Conservation (phyloP, 306 rosid genomes). For the Hippophae tibetana region DNA sequence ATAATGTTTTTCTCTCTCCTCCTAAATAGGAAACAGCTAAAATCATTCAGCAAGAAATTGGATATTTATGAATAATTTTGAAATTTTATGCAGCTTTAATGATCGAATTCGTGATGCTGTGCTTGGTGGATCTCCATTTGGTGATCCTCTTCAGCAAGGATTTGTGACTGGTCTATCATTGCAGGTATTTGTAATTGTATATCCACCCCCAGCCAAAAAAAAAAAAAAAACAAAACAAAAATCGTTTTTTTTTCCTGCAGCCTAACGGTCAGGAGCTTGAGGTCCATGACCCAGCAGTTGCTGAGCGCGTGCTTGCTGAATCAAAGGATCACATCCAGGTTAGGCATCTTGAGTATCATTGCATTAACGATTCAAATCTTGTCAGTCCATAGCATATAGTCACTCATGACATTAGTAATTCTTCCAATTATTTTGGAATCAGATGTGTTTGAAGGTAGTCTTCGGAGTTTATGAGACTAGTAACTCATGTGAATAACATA, state of each 20-base stretch:
- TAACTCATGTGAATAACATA: too few species aligned
- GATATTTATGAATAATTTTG: slow-evolving; percentile 15
- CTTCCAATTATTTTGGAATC: too few species aligned
- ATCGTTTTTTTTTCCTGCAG: slow-evolving; percentile 35
- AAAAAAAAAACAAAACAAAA: too few species aligned
- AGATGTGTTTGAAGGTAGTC: too few species aligned
- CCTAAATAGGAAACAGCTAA: too few species aligned
- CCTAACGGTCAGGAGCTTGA: slow-evolving; percentile 60
- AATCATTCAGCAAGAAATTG: too few species aligned
- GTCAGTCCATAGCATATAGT: too few species aligned
- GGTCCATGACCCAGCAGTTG: slow-evolving; percentile 49
- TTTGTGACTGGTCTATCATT: slow-evolving; percentile 74
- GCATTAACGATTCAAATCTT: neutral
- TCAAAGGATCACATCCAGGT: slow-evolving; percentile 95
- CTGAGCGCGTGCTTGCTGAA: slow-evolving; percentile 49
- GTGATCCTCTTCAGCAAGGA: slow-evolving; percentile 95
- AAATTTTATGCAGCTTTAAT: slow-evolving; percentile 51
- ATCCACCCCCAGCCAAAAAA: too few species aligned
- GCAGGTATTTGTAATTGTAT: slow-evolving; percentile 36
- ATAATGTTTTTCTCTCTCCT: too few species aligned
- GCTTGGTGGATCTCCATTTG: slow-evolving; percentile 98
- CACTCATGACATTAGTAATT: too few species aligned
- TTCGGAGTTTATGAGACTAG: too few species aligned
- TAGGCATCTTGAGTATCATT: slow-evolving; percentile 6
- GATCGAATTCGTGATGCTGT: slow-evolving; percentile 92